phyloP scores from a whole-genome alignment of 176 grass and related monocot species.

The Triticum monococcum region DNA sequence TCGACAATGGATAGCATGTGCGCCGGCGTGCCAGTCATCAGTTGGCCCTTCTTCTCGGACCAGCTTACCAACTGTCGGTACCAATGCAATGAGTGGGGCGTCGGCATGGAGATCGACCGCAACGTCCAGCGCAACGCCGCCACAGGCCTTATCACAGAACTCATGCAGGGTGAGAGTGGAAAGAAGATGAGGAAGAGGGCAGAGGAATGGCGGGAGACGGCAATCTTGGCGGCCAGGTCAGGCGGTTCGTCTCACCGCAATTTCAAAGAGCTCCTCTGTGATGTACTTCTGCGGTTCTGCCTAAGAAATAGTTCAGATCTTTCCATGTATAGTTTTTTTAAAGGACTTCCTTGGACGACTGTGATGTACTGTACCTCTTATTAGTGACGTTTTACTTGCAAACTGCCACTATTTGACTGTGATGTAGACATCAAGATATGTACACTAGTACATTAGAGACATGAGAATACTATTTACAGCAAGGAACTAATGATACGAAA shows the following conservation, averaged over 20 bases:
- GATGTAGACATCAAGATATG: no score
- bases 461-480: no score
- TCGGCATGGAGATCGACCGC: background rate
- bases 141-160: background rate
- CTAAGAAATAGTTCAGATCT: background rate
- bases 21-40: background rate
- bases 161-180: background rate
- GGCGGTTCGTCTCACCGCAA: background rate
- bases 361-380: no score
- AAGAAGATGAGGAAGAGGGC: background rate
- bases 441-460: no score
- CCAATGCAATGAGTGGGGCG: background rate
- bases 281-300: background rate
- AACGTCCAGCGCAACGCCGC: background rate
- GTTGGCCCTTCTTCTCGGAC: background rate
- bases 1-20: background rate
- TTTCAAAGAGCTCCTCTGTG: background rate
- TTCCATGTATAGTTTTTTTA: background rate
- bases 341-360: no score
- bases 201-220: background rate
- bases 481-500: no score
- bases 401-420: no score
- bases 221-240: background rate
- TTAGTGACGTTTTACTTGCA: background rate
- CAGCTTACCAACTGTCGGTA: background rate